Base-by-base conservation (phyloP, 108 stramenopile species). In the Skeletonema grethae region DNA sequence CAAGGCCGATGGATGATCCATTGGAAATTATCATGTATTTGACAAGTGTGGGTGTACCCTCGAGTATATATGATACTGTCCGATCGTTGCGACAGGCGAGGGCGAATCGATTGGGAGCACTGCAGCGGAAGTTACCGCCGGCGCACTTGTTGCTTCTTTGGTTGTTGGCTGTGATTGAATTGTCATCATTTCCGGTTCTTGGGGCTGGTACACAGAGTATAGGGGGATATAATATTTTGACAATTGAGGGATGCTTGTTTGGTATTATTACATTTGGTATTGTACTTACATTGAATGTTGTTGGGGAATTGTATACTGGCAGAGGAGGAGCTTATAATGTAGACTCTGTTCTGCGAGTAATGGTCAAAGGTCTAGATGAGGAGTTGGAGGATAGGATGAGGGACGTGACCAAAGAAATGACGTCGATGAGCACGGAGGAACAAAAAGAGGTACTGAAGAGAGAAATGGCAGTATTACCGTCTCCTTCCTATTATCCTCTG, bases 251-350 rank as follows among this genome's bases (percentile, higher is more conserved):
- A 25, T 65, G 59, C 28, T 68, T 94, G 61, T 94, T 96, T 77
- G 92, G 90, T 32, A 83, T 94, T 56, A 89, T 90, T 85, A 91
- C 90, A 18, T 84, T 85, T 65, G 92, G 91, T 6, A 90, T 96
- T 32, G 87, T 91, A 15, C 43, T 93, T 61, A 92, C 90, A 4
- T 67, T 91, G 71, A 72, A 88, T 57, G 86, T 88, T 58, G 84
- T 95, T 24, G 87, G 85, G 8, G 95, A 96, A 56, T 66, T 96
- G 63, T 94, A 88, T 77, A 50, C 82, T 2, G 88, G 86, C 0
- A 81, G 84, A 8, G 95, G 93, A 7, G 95, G 92, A 18, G 95
- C 92, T 31, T 96, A 94, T 79, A 92, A 96, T 73, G 95, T 94
- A 10, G 93, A 94, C 63, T 72, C 74, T 8, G 93, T 93, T 0